Conservation (phyloP, 2,329 filamentous ascomycete species). For the Arthrobotrys sphaeroides region DNA sequence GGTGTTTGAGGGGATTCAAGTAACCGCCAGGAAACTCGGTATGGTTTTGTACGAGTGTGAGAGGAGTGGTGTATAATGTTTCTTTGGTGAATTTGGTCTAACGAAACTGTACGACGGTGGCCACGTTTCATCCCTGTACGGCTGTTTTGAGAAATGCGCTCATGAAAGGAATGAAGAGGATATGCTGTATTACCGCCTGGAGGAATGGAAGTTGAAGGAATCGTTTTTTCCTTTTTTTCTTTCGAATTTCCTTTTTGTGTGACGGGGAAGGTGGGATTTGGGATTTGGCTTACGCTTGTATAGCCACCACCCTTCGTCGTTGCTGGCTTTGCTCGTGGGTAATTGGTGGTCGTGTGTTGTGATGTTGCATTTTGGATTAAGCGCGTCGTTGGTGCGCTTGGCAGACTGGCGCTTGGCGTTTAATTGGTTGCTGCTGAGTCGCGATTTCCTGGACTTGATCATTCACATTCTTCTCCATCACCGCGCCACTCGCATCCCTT, state of each 20-base stretch:
- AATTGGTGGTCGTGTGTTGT: neutral
- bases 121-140: conserved; percentile 23
- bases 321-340: too few species aligned
- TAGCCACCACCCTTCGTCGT: too few species aligned
- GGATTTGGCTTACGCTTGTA: neutral
- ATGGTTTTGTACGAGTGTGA: neutral
- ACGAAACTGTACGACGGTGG: neutral
- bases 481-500: neutral
- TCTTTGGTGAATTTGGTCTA: neutral
- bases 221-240: neutral
- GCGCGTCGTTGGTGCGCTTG: neutral
- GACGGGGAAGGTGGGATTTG: neutral
- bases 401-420: neutral
- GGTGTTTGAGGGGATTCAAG: neutral
- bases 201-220: neutral
- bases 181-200: neutral
- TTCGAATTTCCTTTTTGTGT: neutral
- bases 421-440: neutral
- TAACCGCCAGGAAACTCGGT: conserved; percentile 9
- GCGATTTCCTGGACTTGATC: neutral
- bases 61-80: neutral
- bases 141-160: neutral
- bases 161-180: neutral
- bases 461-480: neutral
- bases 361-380: conserved; percentile 1